phyloP scores from a whole-genome alignment of 805 yeast species.

The Metschnikowia amazonensis region DNA sequence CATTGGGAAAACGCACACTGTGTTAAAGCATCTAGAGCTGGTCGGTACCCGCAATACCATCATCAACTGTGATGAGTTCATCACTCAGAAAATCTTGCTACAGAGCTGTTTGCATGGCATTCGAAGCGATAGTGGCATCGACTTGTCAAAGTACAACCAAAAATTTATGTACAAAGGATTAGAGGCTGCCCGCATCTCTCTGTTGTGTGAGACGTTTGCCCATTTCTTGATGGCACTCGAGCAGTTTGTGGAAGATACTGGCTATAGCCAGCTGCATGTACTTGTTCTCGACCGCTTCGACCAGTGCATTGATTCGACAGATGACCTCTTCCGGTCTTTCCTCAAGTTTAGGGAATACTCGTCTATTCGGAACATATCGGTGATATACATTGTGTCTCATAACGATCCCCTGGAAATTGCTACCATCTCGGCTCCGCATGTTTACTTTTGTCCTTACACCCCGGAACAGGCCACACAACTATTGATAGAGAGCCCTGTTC shows the following conservation, averaged over 20 bases:
- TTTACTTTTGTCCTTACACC: conserved; percentile 38
- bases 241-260: conserved; percentile 30
- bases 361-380: conserved; percentile 27
- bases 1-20: conserved; percentile 45
- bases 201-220: conserved; percentile 39
- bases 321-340: conserved; percentile 40
- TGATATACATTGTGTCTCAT: conserved; percentile 40
- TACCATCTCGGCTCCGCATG: conserved; percentile 39
- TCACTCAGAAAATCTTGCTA: conserved; percentile 39
- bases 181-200: conserved; percentile 25
- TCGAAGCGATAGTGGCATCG: conserved; percentile 32
- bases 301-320: conserved; percentile 40
- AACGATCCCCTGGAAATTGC: conserved; percentile 36
- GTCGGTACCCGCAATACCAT: conserved; percentile 26
- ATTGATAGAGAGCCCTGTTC: conserved; percentile 15
- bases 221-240: conserved; percentile 41
- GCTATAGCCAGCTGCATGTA: conserved; percentile 35
- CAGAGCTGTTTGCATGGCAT: conserved; percentile 40
- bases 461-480: conserved; percentile 36
- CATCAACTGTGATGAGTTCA: conserved; percentile 44
- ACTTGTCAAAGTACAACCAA: conserved; percentile 17
- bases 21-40: conserved; percentile 28
- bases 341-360: conserved; percentile 43
- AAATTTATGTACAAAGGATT: conserved; percentile 25
- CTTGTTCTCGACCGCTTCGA: conserved; percentile 48